Base-by-base conservation (phyloP, 73 alveolate genomes). In the Paramecium sexaurelia region DNA sequence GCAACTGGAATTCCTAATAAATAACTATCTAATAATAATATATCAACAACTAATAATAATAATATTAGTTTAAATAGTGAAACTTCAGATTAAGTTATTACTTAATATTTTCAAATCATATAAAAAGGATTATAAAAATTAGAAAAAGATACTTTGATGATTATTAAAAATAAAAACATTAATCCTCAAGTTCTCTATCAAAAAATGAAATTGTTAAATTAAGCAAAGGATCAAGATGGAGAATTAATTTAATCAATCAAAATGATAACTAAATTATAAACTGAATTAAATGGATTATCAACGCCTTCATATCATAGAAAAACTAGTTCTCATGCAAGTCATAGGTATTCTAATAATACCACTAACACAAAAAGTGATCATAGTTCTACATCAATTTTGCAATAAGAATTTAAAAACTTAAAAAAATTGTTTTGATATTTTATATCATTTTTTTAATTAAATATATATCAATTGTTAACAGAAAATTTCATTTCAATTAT, bases 261-360 rank as follows among this genome's bases (percentile, higher is more conserved):
- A 78, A 40, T 78, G 5, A 6, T 78, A 1, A 11, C 22, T 6
- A 78, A 78, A 43, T 24, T 78, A 24, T 11, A 78, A 43, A 11
- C 45, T 36, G 90, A 78, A 45, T 24, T 78, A 78, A 41, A 17
- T 22, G 90, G 90, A 11, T n/a, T 78, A 32, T 39, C 75, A 40
- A 78, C 90, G 10, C 90, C 90, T n/a, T 24, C 68, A 1, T 78
- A 32, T 78, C 90, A 78, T 78, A 37, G 90, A 26, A 78, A 78
- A 40, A 78, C 90, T 1, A 78, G 90, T 78, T 78, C 90, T 45
- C 90, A 78, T 78, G 43, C 43, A 3, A 41, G 61, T 39, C 45
- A 78, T 24, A 37, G 47, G 15, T 26, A 43, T 78, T 29, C 90
- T 9, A 41, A 41, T 78, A 45, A 78, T 39, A 78, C 43, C 5